Conservation (phyloP, 768 basidiomycete genomes). For the Coprinellus micaceus region DNA sequence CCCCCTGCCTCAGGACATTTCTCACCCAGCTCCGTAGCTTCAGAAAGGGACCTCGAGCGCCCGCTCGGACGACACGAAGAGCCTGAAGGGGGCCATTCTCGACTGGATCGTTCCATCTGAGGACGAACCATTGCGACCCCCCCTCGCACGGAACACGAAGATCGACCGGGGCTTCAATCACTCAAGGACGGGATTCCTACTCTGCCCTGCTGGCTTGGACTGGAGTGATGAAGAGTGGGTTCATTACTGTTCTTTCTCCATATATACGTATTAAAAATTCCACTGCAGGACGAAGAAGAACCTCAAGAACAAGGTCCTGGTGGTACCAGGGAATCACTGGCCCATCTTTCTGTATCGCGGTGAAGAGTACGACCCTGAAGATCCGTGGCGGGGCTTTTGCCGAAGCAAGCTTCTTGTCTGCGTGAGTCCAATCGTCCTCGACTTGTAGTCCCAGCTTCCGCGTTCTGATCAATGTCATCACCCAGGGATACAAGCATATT, state of each 20-base stretch:
- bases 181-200: background rate
- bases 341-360: background rate
- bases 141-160: background rate
- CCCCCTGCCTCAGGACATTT: background rate
- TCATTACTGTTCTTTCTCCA: background rate
- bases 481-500: background rate
- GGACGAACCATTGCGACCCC: background rate
- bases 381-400: background rate
- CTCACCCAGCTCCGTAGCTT: background rate
- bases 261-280: no score
- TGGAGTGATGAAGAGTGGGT: background rate
- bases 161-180: slow-evolving; percentile 1
- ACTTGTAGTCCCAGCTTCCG: background rate
- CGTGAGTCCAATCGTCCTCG: background rate
- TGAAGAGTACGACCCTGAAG: background rate
- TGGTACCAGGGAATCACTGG: background rate
- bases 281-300: background rate
- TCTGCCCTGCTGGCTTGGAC: background rate
- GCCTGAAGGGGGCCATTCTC: background rate
- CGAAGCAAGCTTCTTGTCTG: background rate
- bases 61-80: background rate
- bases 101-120: background rate
- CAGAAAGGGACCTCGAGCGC: background rate
- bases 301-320: background rate
- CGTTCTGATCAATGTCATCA: background rate